phyloP scores from a whole-genome alignment of 192 early-diverging fungal genomes.

The Podila horticola region DNA sequence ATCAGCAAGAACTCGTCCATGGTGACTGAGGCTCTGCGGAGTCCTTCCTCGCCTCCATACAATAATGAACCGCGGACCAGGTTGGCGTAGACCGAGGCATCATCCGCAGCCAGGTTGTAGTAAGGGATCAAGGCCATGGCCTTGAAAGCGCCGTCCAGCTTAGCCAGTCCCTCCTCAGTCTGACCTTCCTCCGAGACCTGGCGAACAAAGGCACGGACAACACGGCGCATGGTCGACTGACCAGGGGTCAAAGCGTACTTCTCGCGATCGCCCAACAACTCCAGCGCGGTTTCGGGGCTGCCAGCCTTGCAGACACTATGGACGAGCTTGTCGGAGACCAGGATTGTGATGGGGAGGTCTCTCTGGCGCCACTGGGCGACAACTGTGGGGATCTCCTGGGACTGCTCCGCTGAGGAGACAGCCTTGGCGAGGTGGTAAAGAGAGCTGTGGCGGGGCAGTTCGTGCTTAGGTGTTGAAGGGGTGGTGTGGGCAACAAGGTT shows the following conservation, averaged over 20 bases:
- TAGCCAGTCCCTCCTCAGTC: conserved; percentile 23
- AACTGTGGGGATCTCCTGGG: conserved; percentile 9
- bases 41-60: conserved; percentile 36
- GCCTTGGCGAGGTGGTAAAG: conserved; percentile 17
- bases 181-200: conserved; percentile 15
- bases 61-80: conserved; percentile 38
- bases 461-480: conserved; percentile 12
- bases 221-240: conserved; percentile 34
- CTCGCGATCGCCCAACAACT: conserved; percentile 47
- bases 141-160: conserved; percentile 49
- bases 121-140: conserved; percentile 44
- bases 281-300: conserved; percentile 30
- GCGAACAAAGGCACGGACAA: conserved; percentile 35
- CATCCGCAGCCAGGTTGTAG: conserved; percentile 43
- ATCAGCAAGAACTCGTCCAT: conserved; percentile 50
- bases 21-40: conserved; percentile 36
- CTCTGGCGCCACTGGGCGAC: conserved; percentile 37
- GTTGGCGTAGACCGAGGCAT: conserved; percentile 37
- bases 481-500: conserved; percentile 7
- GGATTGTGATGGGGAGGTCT: conserved; percentile 15
- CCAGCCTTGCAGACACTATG: conserved; percentile 28
- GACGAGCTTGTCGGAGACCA: conserved; percentile 28
- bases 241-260: conserved; percentile 22
- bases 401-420: conserved; percentile 24
- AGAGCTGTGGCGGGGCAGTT: conserved; percentile 30